Conservation (phyloP, 305 asterid genomes). For the Solanum aculeatissimum region DNA sequence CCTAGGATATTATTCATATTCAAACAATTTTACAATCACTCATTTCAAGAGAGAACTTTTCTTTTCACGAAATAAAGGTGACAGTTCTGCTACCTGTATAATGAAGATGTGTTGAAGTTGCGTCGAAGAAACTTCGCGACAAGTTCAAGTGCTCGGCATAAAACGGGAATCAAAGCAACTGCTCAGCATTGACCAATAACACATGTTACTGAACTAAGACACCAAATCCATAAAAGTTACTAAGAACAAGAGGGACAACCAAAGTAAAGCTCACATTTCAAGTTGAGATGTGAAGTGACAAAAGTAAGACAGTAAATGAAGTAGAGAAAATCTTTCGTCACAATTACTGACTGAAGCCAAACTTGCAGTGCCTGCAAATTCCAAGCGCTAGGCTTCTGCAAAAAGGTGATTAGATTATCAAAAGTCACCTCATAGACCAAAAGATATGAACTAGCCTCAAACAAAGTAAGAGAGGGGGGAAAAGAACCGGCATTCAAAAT, state of each 20-base stretch:
- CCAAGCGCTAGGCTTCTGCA: slow-evolving; percentile 96
- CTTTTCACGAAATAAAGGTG: background rate
- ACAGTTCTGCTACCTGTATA: slow-evolving; percentile 51
- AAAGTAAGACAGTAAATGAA: slow-evolving; percentile 72
- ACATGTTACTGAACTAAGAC: background rate
- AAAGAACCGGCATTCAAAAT: background rate
- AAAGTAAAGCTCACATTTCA: slow-evolving; percentile 52
- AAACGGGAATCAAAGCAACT: slow-evolving; percentile 86
- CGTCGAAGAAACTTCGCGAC: slow-evolving; percentile 82
- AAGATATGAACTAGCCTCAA: background rate
- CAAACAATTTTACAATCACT: background rate
- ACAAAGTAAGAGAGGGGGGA: background rate
- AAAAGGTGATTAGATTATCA: background rate
- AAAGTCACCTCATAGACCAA: background rate
- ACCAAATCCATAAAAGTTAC: background rate
- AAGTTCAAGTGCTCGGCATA: slow-evolving; percentile 66
- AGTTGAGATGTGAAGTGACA: slow-evolving; percentile 60
- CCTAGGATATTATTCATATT: background rate
- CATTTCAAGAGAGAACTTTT: background rate
- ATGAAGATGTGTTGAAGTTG: slow-evolving; percentile 70
- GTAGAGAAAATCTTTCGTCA: slow-evolving; percentile 74
- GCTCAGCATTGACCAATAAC: slow-evolving; percentile 13
- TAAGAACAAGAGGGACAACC: background rate
- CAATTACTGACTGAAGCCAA: slow-evolving; percentile 75
- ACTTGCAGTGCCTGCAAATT: slow-evolving; percentile 74